Base-by-base conservation (phyloP, 345 rosid genomes). In the Camelina sativa region DNA sequence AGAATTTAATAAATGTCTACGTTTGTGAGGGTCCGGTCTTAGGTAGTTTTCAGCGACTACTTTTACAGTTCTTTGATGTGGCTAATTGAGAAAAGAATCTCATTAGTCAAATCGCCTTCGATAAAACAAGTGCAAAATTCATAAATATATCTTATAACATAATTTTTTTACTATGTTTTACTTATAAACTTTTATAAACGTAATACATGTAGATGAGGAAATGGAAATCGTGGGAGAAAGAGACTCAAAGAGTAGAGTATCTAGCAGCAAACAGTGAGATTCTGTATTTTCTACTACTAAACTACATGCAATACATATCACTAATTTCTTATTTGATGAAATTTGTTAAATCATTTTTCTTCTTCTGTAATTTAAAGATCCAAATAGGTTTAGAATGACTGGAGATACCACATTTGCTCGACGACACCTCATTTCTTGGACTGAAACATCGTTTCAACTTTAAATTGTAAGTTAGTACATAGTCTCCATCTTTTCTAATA, bases 201-300 rank as follows among this genome's bases (percentile, higher is more conserved):
- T 35, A 58, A 58, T 17, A 16, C 15, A 17, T 58, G 17, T 53
- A 91, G 97, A 91, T 91, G 89, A 82, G 76, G 50, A 82, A 85
- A 38, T 89, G 97, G 94, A 69, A 84, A 79, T 77, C 85, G 13
- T 91, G 97, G 97, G 94, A 91, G 81, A 69, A 47, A 20, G 94
- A 91, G 67, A 91, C 88, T 25, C 83, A 60, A 50, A 89, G 89
- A 2, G 74, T 82, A 16, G 92, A 89, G 37, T 89, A 87, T 67
- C 74, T 77, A 53, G 71, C 83, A 47, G 87, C 87, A 55, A 87
- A 85, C 65, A 89, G 97, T 88, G 66, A 80, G 46, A 17, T 25
- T 56, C 44, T 44, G 22, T 23, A 6, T 38, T 50, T 12, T 11
- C 8, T 50, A 61, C 8, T 44, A 17, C 16, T 5, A 13, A 20